Conservation (phyloP, 169 alveolate species). For the Besnoitia besnoiti region DNA sequence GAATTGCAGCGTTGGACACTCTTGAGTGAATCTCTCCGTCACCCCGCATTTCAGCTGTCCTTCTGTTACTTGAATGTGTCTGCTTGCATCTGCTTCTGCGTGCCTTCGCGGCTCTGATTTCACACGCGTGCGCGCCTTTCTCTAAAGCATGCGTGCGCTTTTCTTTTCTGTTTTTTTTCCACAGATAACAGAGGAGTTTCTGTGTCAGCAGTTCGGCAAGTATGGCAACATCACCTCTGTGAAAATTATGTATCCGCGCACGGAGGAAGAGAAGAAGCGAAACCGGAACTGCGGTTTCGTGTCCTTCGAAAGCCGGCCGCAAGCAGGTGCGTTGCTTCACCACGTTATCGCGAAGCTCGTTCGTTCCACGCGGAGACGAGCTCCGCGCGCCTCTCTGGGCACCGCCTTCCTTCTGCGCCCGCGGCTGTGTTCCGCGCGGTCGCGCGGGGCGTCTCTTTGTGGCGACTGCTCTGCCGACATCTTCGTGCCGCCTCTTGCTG, state of each 20-base stretch:
- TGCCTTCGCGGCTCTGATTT: too few species aligned
- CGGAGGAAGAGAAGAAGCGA: slow-evolving; percentile 81
- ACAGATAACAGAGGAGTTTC: slow-evolving; percentile 84
- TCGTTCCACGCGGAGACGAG: too few species aligned
- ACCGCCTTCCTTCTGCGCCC: neutral
- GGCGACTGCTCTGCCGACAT: neutral
- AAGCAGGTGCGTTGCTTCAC: slow-evolving; percentile 59
- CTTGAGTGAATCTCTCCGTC: too few species aligned
- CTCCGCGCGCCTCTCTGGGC: neutral
- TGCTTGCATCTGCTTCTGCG: neutral
- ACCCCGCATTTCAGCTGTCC: too few species aligned
- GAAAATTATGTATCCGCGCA: slow-evolving; percentile 86
- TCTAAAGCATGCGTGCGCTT: neutral
- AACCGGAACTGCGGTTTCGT: slow-evolving; percentile 84
- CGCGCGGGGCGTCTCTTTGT: neutral
- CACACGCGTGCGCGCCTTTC: neutral
- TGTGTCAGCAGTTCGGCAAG: slow-evolving; percentile 81
- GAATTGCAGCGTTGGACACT: too few species aligned
- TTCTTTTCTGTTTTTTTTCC: neutral
- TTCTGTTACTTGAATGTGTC: neutral
- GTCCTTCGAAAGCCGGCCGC: slow-evolving; percentile 77
- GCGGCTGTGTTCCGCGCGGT: neutral
- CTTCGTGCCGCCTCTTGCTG: neutral
- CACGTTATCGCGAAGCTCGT: too few species aligned
- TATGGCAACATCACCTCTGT: slow-evolving; percentile 85